Conservation (phyloP, 495 filamentous ascomycete species). For the Daldinia bambusicola region DNA sequence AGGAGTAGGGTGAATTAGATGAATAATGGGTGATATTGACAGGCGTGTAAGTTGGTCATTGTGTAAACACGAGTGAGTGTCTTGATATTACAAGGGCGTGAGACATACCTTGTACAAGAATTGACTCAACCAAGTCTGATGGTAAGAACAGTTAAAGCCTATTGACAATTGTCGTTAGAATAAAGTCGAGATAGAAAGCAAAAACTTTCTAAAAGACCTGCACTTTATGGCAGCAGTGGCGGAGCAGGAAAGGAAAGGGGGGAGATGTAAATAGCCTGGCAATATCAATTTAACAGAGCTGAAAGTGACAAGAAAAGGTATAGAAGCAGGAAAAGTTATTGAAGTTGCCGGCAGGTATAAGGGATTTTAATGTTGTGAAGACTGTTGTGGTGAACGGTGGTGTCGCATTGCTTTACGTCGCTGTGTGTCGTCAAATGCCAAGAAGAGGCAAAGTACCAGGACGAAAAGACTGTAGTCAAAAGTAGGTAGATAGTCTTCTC, state of each 20-base stretch:
- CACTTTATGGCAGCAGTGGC: neutral
- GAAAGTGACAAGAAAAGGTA: neutral
- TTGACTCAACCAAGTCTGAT: constrained; percentile 18
- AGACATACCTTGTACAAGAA: constrained; percentile 30
- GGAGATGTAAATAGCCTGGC: neutral
- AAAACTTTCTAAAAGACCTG: neutral
- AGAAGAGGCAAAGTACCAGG: neutral
- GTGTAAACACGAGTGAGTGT: constrained; percentile 2
- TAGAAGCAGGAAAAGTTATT: neutral
- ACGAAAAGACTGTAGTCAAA: neutral
- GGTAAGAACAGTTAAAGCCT: constrained; percentile 24
- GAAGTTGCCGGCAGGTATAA: neutral
- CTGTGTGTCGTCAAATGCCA: neutral
- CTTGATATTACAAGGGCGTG: neutral
- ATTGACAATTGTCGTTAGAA: constrained; percentile 6
- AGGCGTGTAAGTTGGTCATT: neutral
- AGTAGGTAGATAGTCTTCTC: neutral
- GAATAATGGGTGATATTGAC: neutral
- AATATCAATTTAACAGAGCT: neutral
- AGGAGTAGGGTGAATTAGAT: neutral
- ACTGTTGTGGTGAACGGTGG: neutral
- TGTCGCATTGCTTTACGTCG: neutral
- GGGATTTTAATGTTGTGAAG: neutral
- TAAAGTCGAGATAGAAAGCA: neutral
- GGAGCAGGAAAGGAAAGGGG: neutral